phyloP scores from a whole-genome alignment of 805 yeast genomes.

The Candida xiaguanensis region DNA sequence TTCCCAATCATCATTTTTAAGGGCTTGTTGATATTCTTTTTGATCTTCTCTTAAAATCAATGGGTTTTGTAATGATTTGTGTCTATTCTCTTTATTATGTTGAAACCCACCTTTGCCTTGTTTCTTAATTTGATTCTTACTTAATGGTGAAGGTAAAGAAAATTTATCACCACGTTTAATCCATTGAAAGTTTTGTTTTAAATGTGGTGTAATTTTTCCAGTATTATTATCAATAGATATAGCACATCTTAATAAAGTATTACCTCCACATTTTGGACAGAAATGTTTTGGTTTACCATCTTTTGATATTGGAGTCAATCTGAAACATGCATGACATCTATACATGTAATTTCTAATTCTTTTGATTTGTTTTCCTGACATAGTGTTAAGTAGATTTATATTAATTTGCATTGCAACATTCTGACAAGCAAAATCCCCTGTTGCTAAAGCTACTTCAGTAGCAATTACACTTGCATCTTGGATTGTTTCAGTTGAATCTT shows the following conservation, averaged over 20 bases:
- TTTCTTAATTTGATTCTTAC: constrained; percentile 66
- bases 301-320: constrained; percentile 72
- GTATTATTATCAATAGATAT: constrained; percentile 76
- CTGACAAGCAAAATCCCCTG: constrained; percentile 97
- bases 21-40: constrained; percentile 83
- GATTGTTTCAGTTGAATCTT: constrained; percentile 61
- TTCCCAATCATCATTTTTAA: constrained; percentile 86
- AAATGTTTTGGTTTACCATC: constrained; percentile 78
- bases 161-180: constrained; percentile 79
- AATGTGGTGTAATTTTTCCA: constrained; percentile 82
- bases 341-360: constrained; percentile 89
- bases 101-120: constrained; percentile 79
- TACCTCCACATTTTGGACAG: constrained; percentile 95
- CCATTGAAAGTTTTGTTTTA: constrained; percentile 93
- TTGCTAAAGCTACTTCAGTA: constrained; percentile 77
- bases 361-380: constrained; percentile 80
- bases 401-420: constrained; percentile 92
- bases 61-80: constrained; percentile 45
- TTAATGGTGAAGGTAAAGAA: constrained; percentile 82
- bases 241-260: constrained; percentile 83
- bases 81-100: constrained; percentile 61
- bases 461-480: constrained; percentile 27
- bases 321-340: constrained; percentile 96
- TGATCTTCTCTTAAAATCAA: constrained; percentile 83
- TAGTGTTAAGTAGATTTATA: constrained; percentile 75